Conservation (phyloP, 2,329 filamentous ascomycete species). For the Zymoseptoria tritici region DNA sequence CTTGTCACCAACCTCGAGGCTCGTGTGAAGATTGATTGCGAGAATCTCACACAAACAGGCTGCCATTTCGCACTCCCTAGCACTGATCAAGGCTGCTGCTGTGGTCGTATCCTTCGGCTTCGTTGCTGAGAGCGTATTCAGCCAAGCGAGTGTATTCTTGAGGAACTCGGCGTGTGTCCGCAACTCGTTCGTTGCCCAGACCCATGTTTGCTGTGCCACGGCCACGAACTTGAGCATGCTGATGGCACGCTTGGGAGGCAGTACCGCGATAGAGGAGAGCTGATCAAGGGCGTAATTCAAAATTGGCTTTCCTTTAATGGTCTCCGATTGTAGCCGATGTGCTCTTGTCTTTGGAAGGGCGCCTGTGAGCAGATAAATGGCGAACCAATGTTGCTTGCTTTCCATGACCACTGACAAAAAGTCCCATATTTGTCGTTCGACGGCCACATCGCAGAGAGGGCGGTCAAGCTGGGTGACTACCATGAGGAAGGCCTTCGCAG, state of each 20-base stretch:
- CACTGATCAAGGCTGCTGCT: constrained; percentile 24
- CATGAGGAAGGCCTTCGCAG: constrained; percentile 76
- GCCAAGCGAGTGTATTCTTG: constrained; percentile 61
- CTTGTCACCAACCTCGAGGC: constrained; percentile 65
- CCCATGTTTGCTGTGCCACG: constrained; percentile 87
- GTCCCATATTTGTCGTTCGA: constrained; percentile 69
- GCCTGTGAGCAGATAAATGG: constrained; percentile 84
- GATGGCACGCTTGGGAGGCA: constrained; percentile 60
- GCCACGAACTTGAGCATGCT: constrained; percentile 81
- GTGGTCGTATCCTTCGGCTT: constrained; percentile 19
- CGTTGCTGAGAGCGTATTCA: constrained; percentile 52
- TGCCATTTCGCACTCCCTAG: constrained; percentile 51
- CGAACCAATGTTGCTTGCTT: constrained; percentile 92
- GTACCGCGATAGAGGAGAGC: constrained; percentile 54
- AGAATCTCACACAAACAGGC: constrained; percentile 80
- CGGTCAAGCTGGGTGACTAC: constrained; percentile 69
- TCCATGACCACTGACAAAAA: constrained; percentile 80
- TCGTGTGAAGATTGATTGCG: constrained; percentile 82
- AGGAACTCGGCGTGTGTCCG: constrained; percentile 69
- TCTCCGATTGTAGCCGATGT: constrained; percentile 44
- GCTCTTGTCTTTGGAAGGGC: constrained; percentile 67
- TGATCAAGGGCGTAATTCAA: constrained; percentile 66
- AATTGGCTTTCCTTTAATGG: constrained; percentile 54
- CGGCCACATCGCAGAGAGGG: constrained; percentile 58
- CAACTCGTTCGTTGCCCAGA: constrained; percentile 80